Base-by-base conservation (phyloP, 257 asterid species). In the Orobanche coerulescens region DNA sequence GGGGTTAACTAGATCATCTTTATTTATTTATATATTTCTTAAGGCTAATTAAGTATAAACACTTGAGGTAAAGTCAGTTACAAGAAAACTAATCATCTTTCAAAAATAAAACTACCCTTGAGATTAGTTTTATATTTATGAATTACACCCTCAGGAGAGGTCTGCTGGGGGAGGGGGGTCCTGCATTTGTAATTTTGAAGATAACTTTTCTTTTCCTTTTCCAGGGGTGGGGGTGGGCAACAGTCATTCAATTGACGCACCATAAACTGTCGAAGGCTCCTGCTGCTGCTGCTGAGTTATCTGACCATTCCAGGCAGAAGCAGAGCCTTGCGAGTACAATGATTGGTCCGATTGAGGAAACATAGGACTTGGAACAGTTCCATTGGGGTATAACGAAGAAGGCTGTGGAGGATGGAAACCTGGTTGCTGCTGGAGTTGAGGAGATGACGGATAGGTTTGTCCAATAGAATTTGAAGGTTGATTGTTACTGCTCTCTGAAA, bases 211-310 rank as follows among this genome's bases (percentile, higher is more conserved):
- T 37, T 42, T 23, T 13, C 3, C 7, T 5, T 10, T 9, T 11
- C n/a, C n/a, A 1, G 54, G 28, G 50, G 16, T 0, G 36, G 28
- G 18, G n/a, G n/a, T n/a, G n/a, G n/a, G n/a, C n/a, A n/a, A 20
- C 19, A 51, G 30, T 51, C 18, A 15, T 26, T 42, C 31, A 52
- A 8, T 39, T 11, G 43, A 43, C 18, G 75, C 72, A 90, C 97
- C 93, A 66, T 90, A 82, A 71, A 58, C 82, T 13, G 95, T 88
- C 13, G 90, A 86, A 52, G 86, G 47, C 48, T n/a, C n/a, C n/a
- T 84, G 90, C 71, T 84, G 97, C 74, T 84, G 92, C 31, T 85
- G 95, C 63, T 70, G 88, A 53, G 80, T 58, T 40, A 75, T 73
- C 73, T 78, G 86, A 37, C 78, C 82, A 67, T 77, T 81, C 98